A percentile compares a stretch with the other conserved stretches of the same genome.
Evolutionary conservation across 1,284 basidiomycete genomes (phyloP).

Genomic region (Hemileia vastatrix): DNA sequence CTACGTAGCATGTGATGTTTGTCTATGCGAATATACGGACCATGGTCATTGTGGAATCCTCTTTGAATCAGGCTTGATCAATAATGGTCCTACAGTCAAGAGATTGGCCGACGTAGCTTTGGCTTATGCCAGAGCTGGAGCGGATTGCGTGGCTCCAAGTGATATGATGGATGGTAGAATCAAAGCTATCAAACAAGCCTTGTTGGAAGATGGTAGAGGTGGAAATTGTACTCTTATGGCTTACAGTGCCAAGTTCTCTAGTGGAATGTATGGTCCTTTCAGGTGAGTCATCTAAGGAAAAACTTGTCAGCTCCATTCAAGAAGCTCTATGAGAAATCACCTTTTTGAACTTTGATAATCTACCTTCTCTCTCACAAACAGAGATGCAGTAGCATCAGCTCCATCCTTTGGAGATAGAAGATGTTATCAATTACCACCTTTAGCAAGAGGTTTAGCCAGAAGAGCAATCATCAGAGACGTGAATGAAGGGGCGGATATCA

Average conservation of each 20-base stretch:
- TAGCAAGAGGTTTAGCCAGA: conserved; percentile 77
- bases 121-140: conserved; percentile 80
- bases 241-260: conserved; percentile 98
- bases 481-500: conserved; percentile 90
- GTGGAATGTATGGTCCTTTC: conserved; percentile 90
- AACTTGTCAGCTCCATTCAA: background rate
- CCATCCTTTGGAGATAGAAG: conserved; percentile 90
- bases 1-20: conserved; percentile 89
- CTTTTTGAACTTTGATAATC: background rate
- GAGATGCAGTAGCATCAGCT: conserved; percentile 89
- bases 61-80: conserved; percentile 39
- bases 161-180: conserved; percentile 99
- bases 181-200: conserved; percentile 70
- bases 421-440: conserved; percentile 91
- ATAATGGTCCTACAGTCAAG: conserved; percentile 63
- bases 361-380: conserved; percentile 38
- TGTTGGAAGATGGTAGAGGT: conserved; percentile 71
- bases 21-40: conserved; percentile 98
- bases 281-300: conserved; percentile 57
- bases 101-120: conserved; percentile 88
- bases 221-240: conserved; percentile 89
- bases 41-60: conserved; percentile 94
- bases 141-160: conserved; percentile 94
- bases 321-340: background rate
- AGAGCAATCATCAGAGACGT: conserved; percentile 88